phyloP scores from a whole-genome alignment of 2,329 filamentous ascomycete genomes.

The Albifimbria verrucaria region DNA sequence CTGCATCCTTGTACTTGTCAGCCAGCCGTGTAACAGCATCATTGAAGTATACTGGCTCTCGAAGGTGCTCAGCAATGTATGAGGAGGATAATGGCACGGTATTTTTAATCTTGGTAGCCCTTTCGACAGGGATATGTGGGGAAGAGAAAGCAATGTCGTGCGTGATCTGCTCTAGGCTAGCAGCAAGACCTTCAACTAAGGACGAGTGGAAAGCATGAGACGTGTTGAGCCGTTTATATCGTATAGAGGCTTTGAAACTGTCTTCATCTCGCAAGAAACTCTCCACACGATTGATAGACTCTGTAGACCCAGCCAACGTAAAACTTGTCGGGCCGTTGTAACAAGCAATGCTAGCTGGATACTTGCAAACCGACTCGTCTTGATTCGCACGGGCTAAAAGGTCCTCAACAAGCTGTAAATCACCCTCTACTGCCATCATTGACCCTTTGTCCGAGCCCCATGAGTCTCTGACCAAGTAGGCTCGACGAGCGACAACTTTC shows the following conservation, averaged over 20 bases:
- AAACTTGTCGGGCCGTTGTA: constrained; percentile 41
- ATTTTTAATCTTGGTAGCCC: constrained; percentile 1
- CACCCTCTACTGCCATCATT: constrained; percentile 37
- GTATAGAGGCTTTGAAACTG: background rate
- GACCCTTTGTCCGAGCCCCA: constrained; percentile 33
- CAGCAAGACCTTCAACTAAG: constrained; percentile 32
- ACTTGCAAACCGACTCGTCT: background rate
- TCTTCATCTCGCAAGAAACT: background rate
- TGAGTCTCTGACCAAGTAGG: constrained; percentile 21
- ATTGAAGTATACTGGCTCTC: constrained; percentile 40
- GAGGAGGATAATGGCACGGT: background rate
- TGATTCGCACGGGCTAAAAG: background rate
- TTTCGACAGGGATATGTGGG: constrained; percentile 7
- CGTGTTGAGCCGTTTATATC: constrained; percentile 34
- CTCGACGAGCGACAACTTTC: constrained; percentile 24
- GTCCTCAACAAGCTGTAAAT: constrained; percentile 9
- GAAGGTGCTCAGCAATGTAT: constrained; percentile 32
- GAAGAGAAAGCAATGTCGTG: constrained; percentile 6
- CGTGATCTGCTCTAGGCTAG: constrained; percentile 20
- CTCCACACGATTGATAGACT: constrained; percentile 26
- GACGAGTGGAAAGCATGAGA: constrained; percentile 44
- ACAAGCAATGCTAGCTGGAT: constrained; percentile 37
- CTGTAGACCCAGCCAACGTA: constrained; percentile 35
- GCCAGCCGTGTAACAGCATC: constrained; percentile 36
- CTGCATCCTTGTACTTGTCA: constrained; percentile 24